These are phyloP conservation scores for Zizania palustris DNA, from an alignment of 202 grass and related monocot species.

Conservation along the genomic window DNA sequence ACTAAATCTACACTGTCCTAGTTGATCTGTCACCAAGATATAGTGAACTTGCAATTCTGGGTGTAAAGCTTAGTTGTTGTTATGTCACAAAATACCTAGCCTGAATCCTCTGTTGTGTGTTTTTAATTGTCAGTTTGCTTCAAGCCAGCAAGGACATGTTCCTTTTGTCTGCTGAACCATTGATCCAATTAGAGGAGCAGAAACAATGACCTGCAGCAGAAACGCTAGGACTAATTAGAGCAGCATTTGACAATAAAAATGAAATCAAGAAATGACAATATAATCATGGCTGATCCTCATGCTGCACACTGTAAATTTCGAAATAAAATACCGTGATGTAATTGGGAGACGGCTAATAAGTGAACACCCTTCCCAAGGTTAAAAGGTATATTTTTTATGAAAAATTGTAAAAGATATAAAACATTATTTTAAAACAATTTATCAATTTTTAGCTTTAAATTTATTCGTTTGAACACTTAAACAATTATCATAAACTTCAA, in stretches of 20 bases:
- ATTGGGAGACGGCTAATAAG: background rate
- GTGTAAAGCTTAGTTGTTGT: background rate
- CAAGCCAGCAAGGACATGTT: background rate
- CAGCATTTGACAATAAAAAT: background rate
- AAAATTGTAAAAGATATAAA: too few species aligned
- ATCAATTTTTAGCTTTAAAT: too few species aligned
- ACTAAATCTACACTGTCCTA: too few species aligned
- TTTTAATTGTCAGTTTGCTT: background rate
- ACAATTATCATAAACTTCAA: too few species aligned
- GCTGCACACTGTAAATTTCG: background rate
- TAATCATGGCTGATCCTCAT: background rate
- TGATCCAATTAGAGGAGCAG: too few species aligned
- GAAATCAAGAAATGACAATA: background rate
- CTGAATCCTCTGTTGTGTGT: background rate
- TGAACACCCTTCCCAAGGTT: too few species aligned
- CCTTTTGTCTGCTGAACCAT: background rate
- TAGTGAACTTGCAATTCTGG: too few species aligned
- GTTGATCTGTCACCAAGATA: too few species aligned
- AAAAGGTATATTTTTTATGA: too few species aligned
- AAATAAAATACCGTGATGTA: background rate
- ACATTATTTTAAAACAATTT: too few species aligned
- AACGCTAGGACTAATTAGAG: background rate
- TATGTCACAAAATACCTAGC: background rate
- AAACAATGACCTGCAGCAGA: slow-evolving; percentile 31
- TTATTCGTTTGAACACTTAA: too few species aligned